These are phyloP conservation scores for Ganoderma leucocontextum DNA, from an alignment of 1,284 basidiomycete species.

Conservation along the genomic window DNA sequence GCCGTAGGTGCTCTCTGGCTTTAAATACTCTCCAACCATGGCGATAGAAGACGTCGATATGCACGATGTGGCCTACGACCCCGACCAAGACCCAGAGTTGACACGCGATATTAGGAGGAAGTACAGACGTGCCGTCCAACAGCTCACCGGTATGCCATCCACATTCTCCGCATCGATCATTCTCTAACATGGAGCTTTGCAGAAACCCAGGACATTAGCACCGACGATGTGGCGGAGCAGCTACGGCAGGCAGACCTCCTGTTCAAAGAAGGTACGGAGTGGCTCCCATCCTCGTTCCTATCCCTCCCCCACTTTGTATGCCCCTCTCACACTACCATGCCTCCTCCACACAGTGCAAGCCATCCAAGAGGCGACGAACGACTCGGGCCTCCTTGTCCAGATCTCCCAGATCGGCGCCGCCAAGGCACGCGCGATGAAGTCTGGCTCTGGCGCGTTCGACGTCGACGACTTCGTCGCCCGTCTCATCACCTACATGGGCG, in stretches of 20 bases:
- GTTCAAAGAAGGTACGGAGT: constrained; percentile 63
- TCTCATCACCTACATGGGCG: constrained; percentile 77
- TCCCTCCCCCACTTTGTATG: not conserved
- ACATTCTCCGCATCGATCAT: no score
- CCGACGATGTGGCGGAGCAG: constrained; percentile 62
- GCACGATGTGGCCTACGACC: constrained; percentile 61
- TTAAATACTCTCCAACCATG: constrained; percentile 8
- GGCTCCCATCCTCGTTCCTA: not conserved
- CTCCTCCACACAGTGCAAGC: constrained; percentile 65
- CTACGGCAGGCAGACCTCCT: constrained; percentile 64
- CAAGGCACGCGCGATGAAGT: constrained; percentile 87
- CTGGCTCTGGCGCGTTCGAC: constrained; percentile 84
- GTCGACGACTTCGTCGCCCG: constrained; percentile 83
- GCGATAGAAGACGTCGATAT: constrained; percentile 18
- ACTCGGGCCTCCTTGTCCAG: constrained; percentile 76
- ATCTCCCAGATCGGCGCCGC: constrained; percentile 76
- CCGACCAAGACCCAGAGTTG: constrained; percentile 80
- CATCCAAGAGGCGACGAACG: constrained; percentile 82
- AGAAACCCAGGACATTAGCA: constrained; percentile 56
- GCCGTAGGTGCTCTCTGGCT: not conserved
- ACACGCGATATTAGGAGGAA: constrained; percentile 74
- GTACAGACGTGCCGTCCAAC: constrained; percentile 72
- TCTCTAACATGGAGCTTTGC: not conserved
- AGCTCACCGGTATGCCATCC: constrained; percentile 60
- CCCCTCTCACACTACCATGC: not conserved